Base-by-base conservation (phyloP, 805 yeast genomes). In the Hanseniaspora valbyensis region DNA sequence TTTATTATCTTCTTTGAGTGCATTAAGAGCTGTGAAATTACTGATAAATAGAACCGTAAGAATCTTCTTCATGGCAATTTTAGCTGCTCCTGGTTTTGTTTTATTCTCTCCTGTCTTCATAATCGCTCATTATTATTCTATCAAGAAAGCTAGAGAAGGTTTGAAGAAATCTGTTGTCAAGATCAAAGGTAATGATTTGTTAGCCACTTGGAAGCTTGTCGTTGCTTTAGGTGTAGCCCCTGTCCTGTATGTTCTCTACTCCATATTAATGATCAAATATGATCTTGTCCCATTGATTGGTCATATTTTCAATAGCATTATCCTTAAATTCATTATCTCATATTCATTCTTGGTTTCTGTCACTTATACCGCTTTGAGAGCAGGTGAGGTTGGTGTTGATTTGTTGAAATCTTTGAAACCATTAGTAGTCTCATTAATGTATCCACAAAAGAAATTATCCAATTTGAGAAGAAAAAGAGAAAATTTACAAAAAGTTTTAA, bases 161-260 rank as follows among this genome's bases (percentile, higher is more conserved):
- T 71, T 92, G 54, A 89, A 88, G 10, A 81, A 75, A 7, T 88
- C 96, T 0, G 75, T 88, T 0, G 98, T 92, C 21, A 92, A 92
- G 63, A 81, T 92, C 54, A 80, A 80, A 60, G 98, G 95, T 16
- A 82, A 80, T 52, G 98, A 92, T 65, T 96, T 92, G 24, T 76
- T 92, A 53, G 97, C 97, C 1, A 89, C 97, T 1, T 92, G 98
- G 98, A 92, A 92, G 66, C 81, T 92, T 42, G 70, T 92, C 55
- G 87, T 90, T 36, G 80, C 89, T 30, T 75, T 92, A 76, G 94
- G 90, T 4, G 68, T 86, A 49, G 94, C 96, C 0, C 98, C 98
- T 2, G 63, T 86, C 38, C 69, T 92, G 26, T 92, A 90, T 69
- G 77, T 80, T 33, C 70, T 83, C 52, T 92, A 92, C 66, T 87